phyloP scores from a whole-genome alignment of 2,329 filamentous ascomycete species.

The Microcera coccophila region DNA sequence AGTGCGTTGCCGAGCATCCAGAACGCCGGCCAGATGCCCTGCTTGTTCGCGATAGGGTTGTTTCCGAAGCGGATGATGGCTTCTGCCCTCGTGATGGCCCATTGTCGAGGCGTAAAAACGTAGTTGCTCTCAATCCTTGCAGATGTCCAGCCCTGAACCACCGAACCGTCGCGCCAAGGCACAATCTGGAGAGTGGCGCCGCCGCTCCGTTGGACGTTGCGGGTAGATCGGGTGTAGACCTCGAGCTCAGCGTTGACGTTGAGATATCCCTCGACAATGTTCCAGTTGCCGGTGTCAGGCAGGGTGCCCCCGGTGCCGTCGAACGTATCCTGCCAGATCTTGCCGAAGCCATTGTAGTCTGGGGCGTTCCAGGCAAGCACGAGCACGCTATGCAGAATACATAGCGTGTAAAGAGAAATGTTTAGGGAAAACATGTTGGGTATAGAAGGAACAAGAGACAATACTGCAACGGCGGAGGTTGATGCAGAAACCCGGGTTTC shows the following conservation, averaged over 20 bases:
- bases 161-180: conserved; percentile 37
- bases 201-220: conserved; percentile 50
- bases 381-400: not conserved
- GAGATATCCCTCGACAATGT: conserved; percentile 37
- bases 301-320: conserved; percentile 31
- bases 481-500: too few relatives aligned
- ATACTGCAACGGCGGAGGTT: too few relatives aligned
- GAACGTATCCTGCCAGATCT: conserved; percentile 43
- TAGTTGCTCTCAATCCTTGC: conserved; percentile 47
- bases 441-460: not conserved
- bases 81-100: conserved; percentile 43
- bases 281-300: conserved; percentile 38
- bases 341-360: conserved; percentile 33
- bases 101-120: conserved; percentile 41
- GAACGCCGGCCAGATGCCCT: conserved; percentile 36
- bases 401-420: not conserved
- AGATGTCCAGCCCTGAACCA: conserved; percentile 45
- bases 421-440: not conserved
- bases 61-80: conserved; percentile 45
- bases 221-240: conserved; percentile 42
- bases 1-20: conserved; percentile 23
- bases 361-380: conserved; percentile 39
- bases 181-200: conserved; percentile 48
- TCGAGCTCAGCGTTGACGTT: conserved; percentile 50
- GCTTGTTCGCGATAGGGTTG: conserved; percentile 38